Evolutionary conservation across 306 rosid genomes (phyloP).

Genomic region (Hylodesmum podocarpum): DNA sequence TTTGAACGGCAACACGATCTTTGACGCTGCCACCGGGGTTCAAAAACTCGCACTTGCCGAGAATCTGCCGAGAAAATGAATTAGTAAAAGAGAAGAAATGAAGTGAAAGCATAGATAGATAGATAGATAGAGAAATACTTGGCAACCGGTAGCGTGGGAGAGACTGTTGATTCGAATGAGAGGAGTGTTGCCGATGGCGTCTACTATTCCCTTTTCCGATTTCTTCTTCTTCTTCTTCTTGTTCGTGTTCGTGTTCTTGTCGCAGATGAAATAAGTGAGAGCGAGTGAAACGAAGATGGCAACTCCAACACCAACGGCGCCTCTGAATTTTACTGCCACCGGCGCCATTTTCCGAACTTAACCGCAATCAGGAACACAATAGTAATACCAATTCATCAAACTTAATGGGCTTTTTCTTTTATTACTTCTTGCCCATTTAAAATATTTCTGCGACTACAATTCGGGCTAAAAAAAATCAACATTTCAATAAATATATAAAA

Average conservation of each 20-base stretch:
- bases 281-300: conserved; percentile 45
- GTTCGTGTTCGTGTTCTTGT: too few species aligned
- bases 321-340: conserved; percentile 53
- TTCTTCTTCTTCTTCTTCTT: conserved; percentile 26
- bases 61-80: conserved; percentile 45
- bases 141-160: conserved; percentile 93
- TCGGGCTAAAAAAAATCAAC: too few species aligned
- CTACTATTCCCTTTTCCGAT: conserved; percentile 49
- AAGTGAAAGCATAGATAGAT: background rate
- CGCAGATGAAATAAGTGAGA: conserved; percentile 43
- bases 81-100: background rate
- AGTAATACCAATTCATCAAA: background rate
- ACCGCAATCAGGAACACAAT: too few species aligned
- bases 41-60: conserved; percentile 93
- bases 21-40: conserved; percentile 98
- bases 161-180: conserved; percentile 86
- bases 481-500: too few species aligned
- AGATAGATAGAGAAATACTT: conserved; percentile 32
- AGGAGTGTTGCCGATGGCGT: conserved; percentile 88
- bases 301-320: conserved; percentile 48
- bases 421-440: too few species aligned
- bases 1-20: conserved; percentile 86
- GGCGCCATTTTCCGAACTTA: conserved; percentile 84
- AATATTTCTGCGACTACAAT: too few species aligned
- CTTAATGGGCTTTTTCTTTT: background rate